These are phyloP conservation scores for Phytophthora pseudosyringae DNA, from an alignment of 352 stramenopile genomes.

Conservation along the genomic window DNA sequence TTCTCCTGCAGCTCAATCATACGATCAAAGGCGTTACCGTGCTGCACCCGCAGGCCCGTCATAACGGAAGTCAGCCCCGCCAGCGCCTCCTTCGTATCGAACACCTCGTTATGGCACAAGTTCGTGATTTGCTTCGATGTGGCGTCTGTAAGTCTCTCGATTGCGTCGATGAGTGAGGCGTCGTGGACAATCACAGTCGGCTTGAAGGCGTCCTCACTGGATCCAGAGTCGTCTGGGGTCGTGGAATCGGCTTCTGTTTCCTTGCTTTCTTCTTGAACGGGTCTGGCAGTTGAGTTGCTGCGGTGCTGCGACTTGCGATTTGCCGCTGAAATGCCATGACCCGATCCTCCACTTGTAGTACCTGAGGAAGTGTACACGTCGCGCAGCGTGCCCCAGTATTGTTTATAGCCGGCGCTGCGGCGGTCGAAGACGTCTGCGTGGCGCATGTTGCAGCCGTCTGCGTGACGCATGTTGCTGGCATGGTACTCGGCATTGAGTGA, in stretches of 20 bases:
- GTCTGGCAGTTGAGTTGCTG: constrained; percentile 7
- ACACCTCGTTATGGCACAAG: constrained; percentile 41
- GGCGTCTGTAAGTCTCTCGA: constrained; percentile 67
- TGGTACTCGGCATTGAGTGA: constrained; percentile 79
- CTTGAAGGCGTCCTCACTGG: constrained; percentile 45
- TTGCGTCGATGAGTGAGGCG: constrained; percentile 57
- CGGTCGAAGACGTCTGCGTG: constrained; percentile 48
- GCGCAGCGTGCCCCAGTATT: constrained; percentile 75
- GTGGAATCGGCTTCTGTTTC: constrained; percentile 56
- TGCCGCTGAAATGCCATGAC: constrained; percentile 9
- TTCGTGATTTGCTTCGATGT: constrained; percentile 62
- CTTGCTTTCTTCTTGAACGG: constrained; percentile 29
- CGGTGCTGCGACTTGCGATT: constrained; percentile 28
- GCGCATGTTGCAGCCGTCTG: constrained; percentile 49
- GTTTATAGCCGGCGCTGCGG: constrained; percentile 63
- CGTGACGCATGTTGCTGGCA: constrained; percentile 54
- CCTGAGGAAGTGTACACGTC: constrained; percentile 62
- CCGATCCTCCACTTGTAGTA: constrained; percentile 13
- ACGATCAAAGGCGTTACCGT: constrained; percentile 47
- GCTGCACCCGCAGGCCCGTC: constrained; percentile 58
- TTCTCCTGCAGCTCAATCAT: constrained; percentile 76
- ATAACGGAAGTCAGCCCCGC: constrained; percentile 53
- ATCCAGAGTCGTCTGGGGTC: constrained; percentile 58
- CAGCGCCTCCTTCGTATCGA: constrained; percentile 36
- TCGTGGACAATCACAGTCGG: constrained; percentile 66